Percentiles rank a stretch among this genome's conserved stretches.
These are phyloP conservation scores for Vitis riparia DNA, from an alignment of 164 flowering plant species.

Conservation along the genomic window DNA sequence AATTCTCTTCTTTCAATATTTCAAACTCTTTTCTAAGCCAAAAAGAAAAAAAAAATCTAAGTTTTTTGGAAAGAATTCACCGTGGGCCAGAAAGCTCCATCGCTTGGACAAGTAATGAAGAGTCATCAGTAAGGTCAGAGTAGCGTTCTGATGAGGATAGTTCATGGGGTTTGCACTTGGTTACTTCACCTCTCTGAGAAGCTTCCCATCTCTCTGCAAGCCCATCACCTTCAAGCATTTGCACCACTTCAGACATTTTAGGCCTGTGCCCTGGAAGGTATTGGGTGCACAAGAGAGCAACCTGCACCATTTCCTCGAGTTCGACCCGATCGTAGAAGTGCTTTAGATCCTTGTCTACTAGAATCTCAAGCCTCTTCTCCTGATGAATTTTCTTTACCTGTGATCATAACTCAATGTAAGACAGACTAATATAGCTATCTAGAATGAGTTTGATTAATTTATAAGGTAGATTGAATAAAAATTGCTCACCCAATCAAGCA, in stretches of 20 bases:
- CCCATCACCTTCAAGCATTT: slow-evolving; percentile 88
- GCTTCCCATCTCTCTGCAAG: slow-evolving; percentile 87
- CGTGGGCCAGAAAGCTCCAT: slow-evolving; percentile 85
- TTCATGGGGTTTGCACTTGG: slow-evolving; percentile 47
- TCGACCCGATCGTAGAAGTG: slow-evolving; percentile 67
- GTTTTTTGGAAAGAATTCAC: slow-evolving; percentile 25
- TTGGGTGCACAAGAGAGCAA: slow-evolving; percentile 72
- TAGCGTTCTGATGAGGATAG: slow-evolving; percentile 71
- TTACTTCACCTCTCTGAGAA: slow-evolving; percentile 54
- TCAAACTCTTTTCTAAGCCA: not conserved
- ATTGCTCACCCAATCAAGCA: slow-evolving; percentile 85
- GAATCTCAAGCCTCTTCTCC: slow-evolving; percentile 73
- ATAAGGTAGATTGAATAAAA: too few relatives aligned
- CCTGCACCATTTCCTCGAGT: slow-evolving; percentile 81
- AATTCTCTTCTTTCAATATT: slow-evolving; percentile 1
- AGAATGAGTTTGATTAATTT: not conserved
- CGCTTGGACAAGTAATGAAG: slow-evolving; percentile 70
- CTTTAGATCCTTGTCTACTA: slow-evolving; percentile 78
- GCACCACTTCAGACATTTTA: slow-evolving; percentile 77
- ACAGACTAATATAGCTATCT: not conserved
- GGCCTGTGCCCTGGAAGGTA: slow-evolving; percentile 73
- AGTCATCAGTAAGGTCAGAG: slow-evolving; percentile 81
- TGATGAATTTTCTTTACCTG: slow-evolving; percentile 84
- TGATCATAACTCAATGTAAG: slow-evolving; percentile 1
- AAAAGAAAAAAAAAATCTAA: not conserved